phyloP scores from a whole-genome alignment of 345 rosid genomes.

The Psidium guajava region DNA sequence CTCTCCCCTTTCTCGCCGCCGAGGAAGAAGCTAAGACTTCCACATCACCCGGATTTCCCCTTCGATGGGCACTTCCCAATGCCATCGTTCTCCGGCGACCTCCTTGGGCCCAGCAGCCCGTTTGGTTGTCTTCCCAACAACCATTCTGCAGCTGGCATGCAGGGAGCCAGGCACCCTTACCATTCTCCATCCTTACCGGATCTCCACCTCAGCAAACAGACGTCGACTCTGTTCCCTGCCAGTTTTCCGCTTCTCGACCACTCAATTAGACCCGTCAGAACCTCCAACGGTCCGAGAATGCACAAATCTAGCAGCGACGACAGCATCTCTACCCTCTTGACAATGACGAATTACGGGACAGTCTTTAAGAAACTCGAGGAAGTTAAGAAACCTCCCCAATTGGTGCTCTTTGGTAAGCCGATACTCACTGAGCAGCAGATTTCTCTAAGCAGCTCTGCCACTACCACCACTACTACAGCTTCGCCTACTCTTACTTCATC shows the following conservation, averaged over 20 bases:
- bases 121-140: slow-evolving; percentile 39
- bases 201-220: slow-evolving; percentile 45
- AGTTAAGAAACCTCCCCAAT: slow-evolving; percentile 25
- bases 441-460: slow-evolving; percentile 29
- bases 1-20: slow-evolving; percentile 56
- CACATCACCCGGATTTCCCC: slow-evolving; percentile 45
- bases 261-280: slow-evolving; percentile 16
- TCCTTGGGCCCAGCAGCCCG: slow-evolving; percentile 37
- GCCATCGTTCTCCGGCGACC: slow-evolving; percentile 41
- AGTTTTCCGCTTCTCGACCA: slow-evolving; percentile 24
- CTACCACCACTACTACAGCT: slow-evolving; percentile 6
- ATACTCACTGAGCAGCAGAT: slow-evolving; percentile 39
- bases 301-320: slow-evolving; percentile 26
- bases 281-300: slow-evolving; percentile 12
- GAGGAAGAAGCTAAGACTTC: slow-evolving; percentile 52
- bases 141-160: slow-evolving; percentile 75
- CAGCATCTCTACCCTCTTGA: slow-evolving; percentile 35
- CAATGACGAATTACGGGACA: slow-evolving; percentile 29
- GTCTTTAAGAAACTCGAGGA: slow-evolving; percentile 23
- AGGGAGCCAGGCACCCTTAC: slow-evolving; percentile 94
- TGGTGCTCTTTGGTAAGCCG: slow-evolving; percentile 53
- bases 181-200: slow-evolving; percentile 44
- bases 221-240: slow-evolving; percentile 23
- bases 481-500: slow-evolving; percentile 17
- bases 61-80: slow-evolving; percentile 38